These are phyloP conservation scores for Backusella westeae DNA, from an alignment of 192 early-diverging fungal genomes.

Conservation along the genomic window DNA sequence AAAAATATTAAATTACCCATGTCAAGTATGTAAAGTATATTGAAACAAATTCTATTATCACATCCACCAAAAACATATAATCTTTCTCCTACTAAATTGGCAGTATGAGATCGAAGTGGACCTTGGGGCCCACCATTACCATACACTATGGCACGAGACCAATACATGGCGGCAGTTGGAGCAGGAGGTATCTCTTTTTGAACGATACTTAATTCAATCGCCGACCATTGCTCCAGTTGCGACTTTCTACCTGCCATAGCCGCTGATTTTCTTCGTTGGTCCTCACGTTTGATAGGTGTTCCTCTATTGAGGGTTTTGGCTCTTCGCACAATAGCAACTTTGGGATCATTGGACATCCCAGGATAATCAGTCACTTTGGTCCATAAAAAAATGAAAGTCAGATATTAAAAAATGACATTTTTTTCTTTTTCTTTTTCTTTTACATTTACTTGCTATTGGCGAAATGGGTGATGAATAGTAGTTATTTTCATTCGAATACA, in stretches of 20 bases:
- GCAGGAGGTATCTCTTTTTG: conserved; percentile 44
- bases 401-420: not conserved
- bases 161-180: conserved; percentile 81
- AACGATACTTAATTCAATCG: conserved; percentile 14
- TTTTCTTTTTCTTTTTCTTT: not conserved
- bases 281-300: not conserved
- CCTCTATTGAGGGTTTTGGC: not conserved
- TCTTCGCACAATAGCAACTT: not conserved
- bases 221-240: not conserved
- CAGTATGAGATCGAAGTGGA: conserved; percentile 76
- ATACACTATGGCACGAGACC: conserved; percentile 61
- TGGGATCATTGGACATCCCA: not conserved
- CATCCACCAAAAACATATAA: conserved; percentile 89
- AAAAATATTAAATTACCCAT: conserved; percentile 39
- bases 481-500: not conserved
- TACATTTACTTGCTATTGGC: not conserved
- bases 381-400: conserved; percentile 4
- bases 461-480: not conserved
- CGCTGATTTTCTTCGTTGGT: not conserved
- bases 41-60: conserved; percentile 71
- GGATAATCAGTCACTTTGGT: not conserved
- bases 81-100: conserved; percentile 68
- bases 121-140: conserved; percentile 52
- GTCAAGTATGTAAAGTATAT: conserved; percentile 79
- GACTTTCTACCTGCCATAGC: not conserved